Evolutionary conservation across 129 eudicot species (phyloP).

Genomic region (Apium graveolens): DNA sequence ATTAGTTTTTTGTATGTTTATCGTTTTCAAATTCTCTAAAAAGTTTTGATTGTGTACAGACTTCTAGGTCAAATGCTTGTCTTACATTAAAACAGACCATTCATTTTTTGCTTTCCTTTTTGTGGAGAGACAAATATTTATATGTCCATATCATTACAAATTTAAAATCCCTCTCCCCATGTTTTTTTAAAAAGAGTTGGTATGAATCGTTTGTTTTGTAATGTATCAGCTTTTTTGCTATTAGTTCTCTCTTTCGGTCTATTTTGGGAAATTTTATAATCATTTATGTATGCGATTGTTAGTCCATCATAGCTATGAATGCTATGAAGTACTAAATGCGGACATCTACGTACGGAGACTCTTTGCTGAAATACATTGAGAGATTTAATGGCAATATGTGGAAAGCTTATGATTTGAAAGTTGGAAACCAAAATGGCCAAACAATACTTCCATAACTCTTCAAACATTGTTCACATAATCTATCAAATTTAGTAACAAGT

Average conservation of each 20-base stretch:
- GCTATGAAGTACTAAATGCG: not conserved
- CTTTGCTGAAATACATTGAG: not conserved
- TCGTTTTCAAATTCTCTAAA: not conserved
- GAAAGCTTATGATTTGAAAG: not conserved
- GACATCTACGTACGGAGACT: not conserved
- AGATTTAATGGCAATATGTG: not conserved
- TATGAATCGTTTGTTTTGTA: not conserved
- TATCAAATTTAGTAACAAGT: not conserved
- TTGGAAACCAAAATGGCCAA: not conserved
- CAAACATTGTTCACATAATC: not conserved
- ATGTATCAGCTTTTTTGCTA: not conserved
- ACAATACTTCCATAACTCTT: not conserved
- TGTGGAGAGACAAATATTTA: not conserved
- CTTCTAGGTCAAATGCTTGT: not conserved
- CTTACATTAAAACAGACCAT: not conserved
- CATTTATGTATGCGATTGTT: not conserved
- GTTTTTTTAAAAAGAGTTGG: not conserved
- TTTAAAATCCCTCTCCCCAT: not conserved
- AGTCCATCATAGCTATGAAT: not conserved
- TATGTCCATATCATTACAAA: not conserved
- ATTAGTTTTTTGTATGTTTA: not conserved
- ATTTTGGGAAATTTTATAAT: not conserved
- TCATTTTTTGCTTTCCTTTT: not conserved
- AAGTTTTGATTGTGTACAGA: not conserved
- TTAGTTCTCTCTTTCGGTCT: not conserved